These are phyloP conservation scores for Decorospora gaudefroyi DNA, from an alignment of 2,329 filamentous ascomycete genomes.

Conservation along the genomic window DNA sequence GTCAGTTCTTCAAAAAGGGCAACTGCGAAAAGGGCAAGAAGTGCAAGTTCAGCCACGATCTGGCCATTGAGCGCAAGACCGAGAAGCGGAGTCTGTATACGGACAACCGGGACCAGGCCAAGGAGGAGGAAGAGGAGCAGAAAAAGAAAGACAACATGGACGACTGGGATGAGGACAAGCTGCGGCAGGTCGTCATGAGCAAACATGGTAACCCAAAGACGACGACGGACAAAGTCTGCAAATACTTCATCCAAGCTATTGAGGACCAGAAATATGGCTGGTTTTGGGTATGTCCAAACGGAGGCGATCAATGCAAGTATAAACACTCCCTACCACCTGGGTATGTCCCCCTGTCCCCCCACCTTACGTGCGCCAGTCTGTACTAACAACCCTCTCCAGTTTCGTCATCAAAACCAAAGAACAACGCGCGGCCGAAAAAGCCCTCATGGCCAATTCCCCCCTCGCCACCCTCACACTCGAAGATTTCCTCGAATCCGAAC, in stretches of 20 bases:
- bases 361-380: neutral
- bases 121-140: slow-evolving; percentile 69
- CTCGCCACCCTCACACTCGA: slow-evolving; percentile 93
- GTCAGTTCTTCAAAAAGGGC: slow-evolving; percentile 96
- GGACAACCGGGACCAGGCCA: slow-evolving; percentile 75
- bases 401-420: slow-evolving; percentile 98
- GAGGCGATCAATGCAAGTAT: slow-evolving; percentile 98
- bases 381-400: slow-evolving; percentile 53
- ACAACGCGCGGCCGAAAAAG: slow-evolving; percentile 93
- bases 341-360: slow-evolving; percentile 59
- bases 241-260: slow-evolving; percentile 94
- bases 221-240: slow-evolving; percentile 98
- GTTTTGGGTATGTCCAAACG: slow-evolving; percentile 98
- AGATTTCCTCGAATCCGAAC: slow-evolving; percentile 94
- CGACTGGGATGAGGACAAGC: slow-evolving; percentile 96
- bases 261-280: slow-evolving; percentile 99
- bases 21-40: slow-evolving; percentile 91
- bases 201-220: slow-evolving; percentile 98
- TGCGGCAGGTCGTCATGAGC: slow-evolving; percentile 84
- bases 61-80: slow-evolving; percentile 84
- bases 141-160: slow-evolving; percentile 93
- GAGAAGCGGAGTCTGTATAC: slow-evolving; percentile 92
- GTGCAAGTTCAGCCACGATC: slow-evolving; percentile 97
- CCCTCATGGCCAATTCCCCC: slow-evolving; percentile 91
- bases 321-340: slow-evolving; percentile 92